Evolutionary conservation across 257 asterid genomes (phyloP), one percentile per base, ranked within the genome.

Genomic region (Jacaranda copaia): DNA sequence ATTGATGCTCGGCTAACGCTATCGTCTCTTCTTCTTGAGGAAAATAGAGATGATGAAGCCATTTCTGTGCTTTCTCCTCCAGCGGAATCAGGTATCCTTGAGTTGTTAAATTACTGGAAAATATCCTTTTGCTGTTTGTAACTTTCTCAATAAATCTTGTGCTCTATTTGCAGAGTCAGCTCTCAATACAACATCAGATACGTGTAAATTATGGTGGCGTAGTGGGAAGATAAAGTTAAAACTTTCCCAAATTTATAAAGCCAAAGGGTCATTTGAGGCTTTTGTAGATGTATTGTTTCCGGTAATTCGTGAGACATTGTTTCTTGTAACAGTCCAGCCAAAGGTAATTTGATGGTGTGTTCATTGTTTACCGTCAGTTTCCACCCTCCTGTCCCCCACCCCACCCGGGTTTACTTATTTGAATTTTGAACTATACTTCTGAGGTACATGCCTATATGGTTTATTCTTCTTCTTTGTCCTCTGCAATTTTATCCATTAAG

Each of bases 41-140:
- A 92, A 78, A 84, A 74, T 48, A 92, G 91, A 89, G 87, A 85
- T 53, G 96, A 88, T 79, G 96, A 94, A 86, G 97, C 98, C 57
- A 88, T 92, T 81, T 86, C 89, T 80, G 89, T 94, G 79, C 97
- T 94, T 67, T 88, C 93, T 77, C 93, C 97, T 77, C 94, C 97
- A 57, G 68, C 70, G 79, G 92, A 81, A 71, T 76, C 90, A 77
- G 91, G 94, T 84, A 79, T 76, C 46, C 52, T 14, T 72, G 68
- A 12, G 18, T 68, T 53, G 36, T 66, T 53, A 53, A 55, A 63
- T 77, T 83, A 15, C 68, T 68, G 20, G 43, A 38, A 32, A 32
- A 19, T 59, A 38, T 72, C 79, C 66, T 57, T 65, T 70, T 72
- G 61, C 8, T 52, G 35, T 69, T 68, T 77, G 73, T 73, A 14